These are phyloP conservation scores for Phytophthora idaei DNA, from an alignment of 352 stramenopile species.

Conservation along the genomic window DNA sequence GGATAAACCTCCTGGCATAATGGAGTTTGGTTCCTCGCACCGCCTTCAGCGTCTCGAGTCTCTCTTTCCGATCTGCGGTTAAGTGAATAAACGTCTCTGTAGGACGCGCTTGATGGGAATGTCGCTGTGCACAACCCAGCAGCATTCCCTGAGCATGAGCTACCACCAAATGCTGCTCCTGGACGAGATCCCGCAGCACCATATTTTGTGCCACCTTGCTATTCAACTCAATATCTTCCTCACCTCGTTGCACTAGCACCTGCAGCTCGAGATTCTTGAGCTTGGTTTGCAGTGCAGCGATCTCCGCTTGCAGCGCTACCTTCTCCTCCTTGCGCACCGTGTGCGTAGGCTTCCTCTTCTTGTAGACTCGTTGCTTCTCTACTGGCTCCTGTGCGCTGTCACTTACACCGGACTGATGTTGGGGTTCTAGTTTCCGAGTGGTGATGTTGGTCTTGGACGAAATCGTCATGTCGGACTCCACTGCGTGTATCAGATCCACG, in stretches of 20 bases:
- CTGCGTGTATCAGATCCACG: constrained; percentile 8
- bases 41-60: constrained; percentile 30
- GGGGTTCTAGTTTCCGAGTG: background rate
- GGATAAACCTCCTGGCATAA: constrained; percentile 36
- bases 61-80: constrained; percentile 28
- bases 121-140: constrained; percentile 23
- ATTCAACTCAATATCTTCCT: constrained; percentile 7
- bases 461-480: constrained; percentile 6
- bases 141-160: constrained; percentile 27
- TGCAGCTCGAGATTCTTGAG: constrained; percentile 35
- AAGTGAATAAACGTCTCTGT: constrained; percentile 38
- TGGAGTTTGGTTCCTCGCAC: constrained; percentile 36
- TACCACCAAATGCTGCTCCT: constrained; percentile 32
- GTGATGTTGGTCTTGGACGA: background rate
- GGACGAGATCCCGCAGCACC: constrained; percentile 26
- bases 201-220: constrained; percentile 17
- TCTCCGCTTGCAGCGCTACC: constrained; percentile 20
- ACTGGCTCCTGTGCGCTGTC: background rate
- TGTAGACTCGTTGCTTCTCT: constrained; percentile 30
- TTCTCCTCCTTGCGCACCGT: constrained; percentile 36
- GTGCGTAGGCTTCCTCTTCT: constrained; percentile 31
- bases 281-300: constrained; percentile 19
- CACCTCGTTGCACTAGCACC: constrained; percentile 16
- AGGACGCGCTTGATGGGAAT: constrained; percentile 30
- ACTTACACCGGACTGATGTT: constrained; percentile 2